Evolutionary conservation across 495 filamentous ascomycete species (phyloP), one percentile per base, ranked within the genome.

Genomic region (Cercophora scortea): DNA sequence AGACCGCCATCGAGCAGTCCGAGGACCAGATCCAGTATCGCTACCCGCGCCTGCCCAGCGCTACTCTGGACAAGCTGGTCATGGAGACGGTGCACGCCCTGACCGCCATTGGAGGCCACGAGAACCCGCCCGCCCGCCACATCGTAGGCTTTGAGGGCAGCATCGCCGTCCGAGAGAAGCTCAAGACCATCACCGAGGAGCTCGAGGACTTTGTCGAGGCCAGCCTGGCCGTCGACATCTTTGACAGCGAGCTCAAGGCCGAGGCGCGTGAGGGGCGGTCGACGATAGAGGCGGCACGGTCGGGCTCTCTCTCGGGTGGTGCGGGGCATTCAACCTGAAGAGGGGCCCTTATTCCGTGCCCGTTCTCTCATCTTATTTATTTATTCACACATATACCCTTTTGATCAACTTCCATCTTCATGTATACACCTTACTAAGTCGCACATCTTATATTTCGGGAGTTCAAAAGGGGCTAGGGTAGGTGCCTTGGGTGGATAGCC

Each of bases 111-210:
- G 91, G 88, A 0, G 93, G 91, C 0, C 90, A 96, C 68, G 92
- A 95, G 65, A 96, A 96, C 69, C 93, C 93, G 6, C 93, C 93
- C 0, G 90, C 91, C 4, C 75, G 93, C 33, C 91, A 96, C 64
- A 95, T 96, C 54, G 90, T 97, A 0, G 92, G 93, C 2, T 86
- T 87, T 59, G 93, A 97, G 64, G 90, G 89, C 9, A 85, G 91
- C 34, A 80, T 85, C 6, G 86, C 83, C 32, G 90, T 98, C 16
- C 95, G 94, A 59, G 93, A 97, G 73, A 96, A 96, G 71, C 71
- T 98, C 49, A 96, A 94, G 75, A 96, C 90, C 17, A 86, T 96
- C 2, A 94, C 89, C 49, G 91, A 97, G 64, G 93, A 97, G 69
- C 61, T 97, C 39, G 93, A 97, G 65, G 93, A 96, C 52, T 97